phyloP scores from a whole-genome alignment of 352 stramenopile genomes.

The Pythium dissimile region DNA sequence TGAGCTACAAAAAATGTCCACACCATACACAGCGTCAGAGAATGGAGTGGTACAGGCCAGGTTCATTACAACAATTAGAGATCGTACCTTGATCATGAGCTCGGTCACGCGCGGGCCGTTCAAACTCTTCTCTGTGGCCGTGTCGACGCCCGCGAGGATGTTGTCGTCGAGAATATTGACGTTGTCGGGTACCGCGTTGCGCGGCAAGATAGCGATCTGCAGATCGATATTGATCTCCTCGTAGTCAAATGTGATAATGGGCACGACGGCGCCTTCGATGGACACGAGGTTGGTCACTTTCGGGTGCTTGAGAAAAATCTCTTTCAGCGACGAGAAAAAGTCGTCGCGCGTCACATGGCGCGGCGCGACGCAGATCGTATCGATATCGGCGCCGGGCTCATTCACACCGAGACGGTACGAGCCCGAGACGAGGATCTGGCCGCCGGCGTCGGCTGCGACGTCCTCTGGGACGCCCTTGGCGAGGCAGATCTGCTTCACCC shows the following conservation, averaged over 20 bases:
- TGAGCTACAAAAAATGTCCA: slow-evolving; percentile 36
- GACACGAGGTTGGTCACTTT: slow-evolving; percentile 89
- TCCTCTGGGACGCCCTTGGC: slow-evolving; percentile 83
- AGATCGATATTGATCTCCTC: slow-evolving; percentile 99
- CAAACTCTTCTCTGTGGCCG: slow-evolving; percentile 85
- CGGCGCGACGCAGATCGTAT: slow-evolving; percentile 97
- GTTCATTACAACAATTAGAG: background rate
- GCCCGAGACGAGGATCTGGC: slow-evolving; percentile 87
- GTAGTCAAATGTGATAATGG: slow-evolving; percentile 98
- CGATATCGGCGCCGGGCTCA: slow-evolving; percentile 96
- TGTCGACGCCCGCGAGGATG: slow-evolving; percentile 84
- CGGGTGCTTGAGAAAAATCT: slow-evolving; percentile 90
- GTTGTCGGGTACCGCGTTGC: slow-evolving; percentile 87
- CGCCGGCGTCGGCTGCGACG: slow-evolving; percentile 78
- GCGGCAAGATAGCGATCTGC: slow-evolving; percentile 94
- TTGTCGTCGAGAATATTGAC: slow-evolving; percentile 91
- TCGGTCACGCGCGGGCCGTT: slow-evolving; percentile 91
- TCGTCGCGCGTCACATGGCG: slow-evolving; percentile 94
- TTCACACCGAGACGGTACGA: slow-evolving; percentile 97
- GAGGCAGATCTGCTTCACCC: slow-evolving; percentile 84
- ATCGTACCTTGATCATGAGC: slow-evolving; percentile 83
- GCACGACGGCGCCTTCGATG: slow-evolving; percentile 92
- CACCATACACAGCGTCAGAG: too few relatives aligned
- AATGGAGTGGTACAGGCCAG: too few relatives aligned
- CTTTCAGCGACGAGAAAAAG: slow-evolving; percentile 94